These are phyloP conservation scores for Talaromyces funiculosus DNA, from an alignment of 2,329 filamentous ascomycete species.

Conservation along the genomic window DNA sequence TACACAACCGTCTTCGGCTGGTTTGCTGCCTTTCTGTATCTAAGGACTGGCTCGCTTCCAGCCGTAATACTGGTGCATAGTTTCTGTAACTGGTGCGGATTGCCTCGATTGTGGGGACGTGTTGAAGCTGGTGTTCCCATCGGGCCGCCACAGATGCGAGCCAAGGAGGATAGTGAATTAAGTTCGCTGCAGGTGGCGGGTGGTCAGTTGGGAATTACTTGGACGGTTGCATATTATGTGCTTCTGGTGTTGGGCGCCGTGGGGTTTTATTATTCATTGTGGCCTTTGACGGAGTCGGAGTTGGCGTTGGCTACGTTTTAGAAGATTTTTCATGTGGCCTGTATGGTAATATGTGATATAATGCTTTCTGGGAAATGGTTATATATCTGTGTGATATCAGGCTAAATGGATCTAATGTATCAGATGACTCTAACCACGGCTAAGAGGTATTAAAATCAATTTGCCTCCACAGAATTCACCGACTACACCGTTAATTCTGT, in stretches of 20 bases:
- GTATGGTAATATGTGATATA: not conserved
- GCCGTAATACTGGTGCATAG: slow-evolving; percentile 71
- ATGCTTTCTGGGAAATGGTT: not conserved
- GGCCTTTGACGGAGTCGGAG: slow-evolving; percentile 59
- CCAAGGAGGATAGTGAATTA: slow-evolving; percentile 35
- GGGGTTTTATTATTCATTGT: slow-evolving; percentile 66
- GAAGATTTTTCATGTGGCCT: not conserved
- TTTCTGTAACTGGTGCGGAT: slow-evolving; percentile 89
- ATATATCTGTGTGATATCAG: not conserved
- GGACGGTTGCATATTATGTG: slow-evolving; percentile 75
- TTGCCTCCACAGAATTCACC: not conserved
- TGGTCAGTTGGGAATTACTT: slow-evolving; percentile 40
- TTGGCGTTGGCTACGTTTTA: slow-evolving; percentile 32
- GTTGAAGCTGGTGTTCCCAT: slow-evolving; percentile 52
- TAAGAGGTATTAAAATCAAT: not conserved
- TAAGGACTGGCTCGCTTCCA: slow-evolving; percentile 76
- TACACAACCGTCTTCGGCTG: slow-evolving; percentile 94
- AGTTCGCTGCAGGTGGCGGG: slow-evolving; percentile 17
- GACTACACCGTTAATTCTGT: no score
- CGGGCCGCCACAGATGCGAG: slow-evolving; percentile 28
- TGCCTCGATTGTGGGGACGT: slow-evolving; percentile 78
- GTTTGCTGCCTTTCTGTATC: slow-evolving; percentile 81
- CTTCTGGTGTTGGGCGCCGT: slow-evolving; percentile 67
- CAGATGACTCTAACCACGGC: not conserved
- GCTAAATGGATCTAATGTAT: not conserved